phyloP scores from a whole-genome alignment of 2,329 filamentous ascomycete species.

The Clarireedia paspali region DNA sequence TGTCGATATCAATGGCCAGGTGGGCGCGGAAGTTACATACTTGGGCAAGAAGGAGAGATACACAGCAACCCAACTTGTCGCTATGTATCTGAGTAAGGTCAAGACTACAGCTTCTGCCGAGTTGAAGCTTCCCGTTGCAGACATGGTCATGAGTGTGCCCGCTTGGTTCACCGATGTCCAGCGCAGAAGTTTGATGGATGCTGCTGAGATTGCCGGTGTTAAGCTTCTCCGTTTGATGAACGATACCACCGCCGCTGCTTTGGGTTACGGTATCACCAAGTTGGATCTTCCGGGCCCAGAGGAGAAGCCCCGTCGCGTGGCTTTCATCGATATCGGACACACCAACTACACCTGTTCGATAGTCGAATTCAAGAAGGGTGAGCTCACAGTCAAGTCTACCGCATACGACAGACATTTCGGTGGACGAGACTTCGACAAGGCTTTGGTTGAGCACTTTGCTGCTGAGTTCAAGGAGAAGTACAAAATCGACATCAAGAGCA shows the following conservation, averaged over 20 bases:
- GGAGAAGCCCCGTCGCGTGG: slow-evolving; percentile 85
- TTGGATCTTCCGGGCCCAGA: slow-evolving; percentile 80
- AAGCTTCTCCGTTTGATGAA: slow-evolving; percentile 94
- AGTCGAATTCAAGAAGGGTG: slow-evolving; percentile 95
- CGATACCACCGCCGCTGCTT: slow-evolving; percentile 90
- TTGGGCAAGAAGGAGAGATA: slow-evolving; percentile 92
- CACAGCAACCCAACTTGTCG: slow-evolving; percentile 85
- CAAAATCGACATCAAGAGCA: slow-evolving; percentile 90
- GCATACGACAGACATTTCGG: slow-evolving; percentile 94
- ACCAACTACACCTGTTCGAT: slow-evolving; percentile 92
- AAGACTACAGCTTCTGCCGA: slow-evolving; percentile 81
- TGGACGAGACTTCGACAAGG: slow-evolving; percentile 94
- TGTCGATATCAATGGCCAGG: slow-evolving; percentile 86
- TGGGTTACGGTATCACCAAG: slow-evolving; percentile 98
- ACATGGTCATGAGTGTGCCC: slow-evolving; percentile 89
- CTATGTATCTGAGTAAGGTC: slow-evolving; percentile 95
- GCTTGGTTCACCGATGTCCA: slow-evolving; percentile 97
- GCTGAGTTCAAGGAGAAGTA: slow-evolving; percentile 96
- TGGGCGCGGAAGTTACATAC: slow-evolving; percentile 89
- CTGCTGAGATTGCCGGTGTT: slow-evolving; percentile 85
- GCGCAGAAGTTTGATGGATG: slow-evolving; percentile 81
- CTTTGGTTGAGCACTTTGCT: slow-evolving; percentile 87
- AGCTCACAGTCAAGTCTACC: slow-evolving; percentile 87
- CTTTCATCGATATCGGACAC: slow-evolving; percentile 92
- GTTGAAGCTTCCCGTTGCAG: slow-evolving; percentile 83